Evolutionary conservation across 495 filamentous ascomycete species (phyloP), one percentile per base, ranked within the genome.

Genomic region (Oleoguttula mirabilis): DNA sequence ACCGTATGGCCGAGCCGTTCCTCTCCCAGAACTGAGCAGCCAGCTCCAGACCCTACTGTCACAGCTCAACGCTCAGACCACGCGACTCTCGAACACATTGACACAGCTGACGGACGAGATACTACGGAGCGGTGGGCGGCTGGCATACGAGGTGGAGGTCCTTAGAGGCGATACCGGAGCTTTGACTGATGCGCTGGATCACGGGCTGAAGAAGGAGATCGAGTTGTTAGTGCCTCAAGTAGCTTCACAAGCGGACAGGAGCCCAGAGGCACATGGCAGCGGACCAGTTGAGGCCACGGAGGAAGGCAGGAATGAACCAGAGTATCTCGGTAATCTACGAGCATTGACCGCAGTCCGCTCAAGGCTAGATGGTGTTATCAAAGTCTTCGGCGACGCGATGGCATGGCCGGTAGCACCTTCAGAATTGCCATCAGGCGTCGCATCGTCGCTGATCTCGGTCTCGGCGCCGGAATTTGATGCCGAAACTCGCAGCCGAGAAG

Each of bases 81-180:
- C 82, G 12, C 72, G 85, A 16, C 69, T 94, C 11, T 84, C 88
- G n/a, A 79, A 67, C 31, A 82, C 73, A 23, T 71, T 98, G 19
- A 94, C 85, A 22, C 78, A 82, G 43, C 68, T 96, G 42, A 95
- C 88, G 11, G 88, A 96, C 56, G 90, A 96, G 50, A 95, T 98
- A 45, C 67, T 98, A 15, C 76, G 90, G 34, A 79, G 83, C 49
- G 81, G 84, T 17, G 77, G 81, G 45, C 73, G 92, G 8, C 67
- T 98, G 16, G 84, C 87, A 20, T 98, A 98, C 61, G 85, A 95
- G 54, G 88, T 98, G 7, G 90, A 98, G 56, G 73, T 96, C 6
- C 62, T 98, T 7, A 77, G 87, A 5, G 88, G 88, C 39, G 90
- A 96, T 56, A 77, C 85, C 0, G 66, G 84, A 14, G 71, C 76